Evolutionary conservation across 169 alveolate genomes (phyloP), one percentile per base, ranked within the genome.

Genomic region (Fabrea salina): DNA sequence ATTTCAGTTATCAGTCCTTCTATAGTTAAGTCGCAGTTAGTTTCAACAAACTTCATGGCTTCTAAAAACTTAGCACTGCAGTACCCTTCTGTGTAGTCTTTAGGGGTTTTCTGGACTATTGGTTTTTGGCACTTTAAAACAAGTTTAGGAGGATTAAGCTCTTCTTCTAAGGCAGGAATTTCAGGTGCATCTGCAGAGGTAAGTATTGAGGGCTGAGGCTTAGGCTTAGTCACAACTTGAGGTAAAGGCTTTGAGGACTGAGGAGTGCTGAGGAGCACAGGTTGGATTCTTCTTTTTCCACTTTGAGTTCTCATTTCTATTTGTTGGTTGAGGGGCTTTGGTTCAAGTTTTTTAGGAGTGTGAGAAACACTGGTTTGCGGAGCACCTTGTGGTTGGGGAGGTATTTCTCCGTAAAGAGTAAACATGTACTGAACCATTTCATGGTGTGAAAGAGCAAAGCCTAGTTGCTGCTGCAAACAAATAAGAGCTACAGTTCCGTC

Each of bases 251-350:
- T n/a, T 1, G 56, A 25, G 56, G 56, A 47, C 19, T 47, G 56
- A 11, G 74, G 74, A 1, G 74, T 68, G 32, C 66, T 16, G 13
- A 68, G 30, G 7, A 68, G 19, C 3, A 68, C 61, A 19, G 78
- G 78, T 37, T 68, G 78, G 19, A 68, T 68, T 68, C 78, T 37
- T 16, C 78, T 13, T 47, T 68, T 68, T 8, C 78, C 78, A 39
- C 30, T 44, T 22, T 40, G 64, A 11, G 44, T 8, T 40, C 78
- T 13, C 25, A n/a, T 37, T 68, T 68, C 78, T 4, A 41, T 68
- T 68, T 68, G 78, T 44, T 61, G 54, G 25, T 61, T 61, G 25
- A 61, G 1, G 13, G 74, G 74, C 54, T 61, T 47, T 0, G 74
- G 74, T 27, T 61, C 74, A 2, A 61, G n/a, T 27, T 37, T 61